These are phyloP conservation scores for Miamiensis avidus DNA, from an alignment of 169 alveolate genomes.

Conservation along the genomic window DNA sequence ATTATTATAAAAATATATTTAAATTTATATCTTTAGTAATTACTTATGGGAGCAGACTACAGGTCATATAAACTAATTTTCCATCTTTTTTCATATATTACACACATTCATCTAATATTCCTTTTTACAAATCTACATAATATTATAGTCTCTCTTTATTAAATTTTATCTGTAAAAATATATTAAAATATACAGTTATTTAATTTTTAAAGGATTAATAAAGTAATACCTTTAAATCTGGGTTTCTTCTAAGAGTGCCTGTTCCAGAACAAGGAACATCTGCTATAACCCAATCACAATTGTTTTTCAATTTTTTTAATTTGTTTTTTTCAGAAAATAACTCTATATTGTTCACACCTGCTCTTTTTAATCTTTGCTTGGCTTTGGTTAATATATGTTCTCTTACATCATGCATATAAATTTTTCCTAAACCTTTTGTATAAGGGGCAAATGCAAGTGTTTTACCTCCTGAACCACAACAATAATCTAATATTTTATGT, in stretches of 20 bases:
- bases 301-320: conserved; percentile 56
- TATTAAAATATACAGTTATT: background rate
- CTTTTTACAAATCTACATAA: conserved; percentile 42
- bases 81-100: conserved; percentile 67
- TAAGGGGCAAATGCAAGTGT: conserved; percentile 90
- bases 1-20: background rate
- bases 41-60: conserved; percentile 89
- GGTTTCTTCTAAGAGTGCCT: conserved; percentile 94
- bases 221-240: conserved; percentile 85
- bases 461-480: conserved; percentile 97
- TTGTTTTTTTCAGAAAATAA: conserved; percentile 60
- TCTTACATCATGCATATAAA: conserved; percentile 91
- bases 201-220: background rate
- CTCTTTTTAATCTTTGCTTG: conserved; percentile 85
- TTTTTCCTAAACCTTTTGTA: conserved; percentile 89
- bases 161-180: conserved; percentile 36
- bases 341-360: conserved; percentile 90
- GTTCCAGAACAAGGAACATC: conserved; percentile 96
- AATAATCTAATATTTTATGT: conserved; percentile 90
- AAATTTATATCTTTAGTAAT: conserved; percentile 69
- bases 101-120: conserved; percentile 53
- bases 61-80: conserved; percentile 90
- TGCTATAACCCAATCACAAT: conserved; percentile 90
- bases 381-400: conserved; percentile 81
- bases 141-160: conserved; percentile 48